These are phyloP conservation scores for Paulownia fortunei DNA, from an alignment of 257 asterid genomes.

Conservation along the genomic window DNA sequence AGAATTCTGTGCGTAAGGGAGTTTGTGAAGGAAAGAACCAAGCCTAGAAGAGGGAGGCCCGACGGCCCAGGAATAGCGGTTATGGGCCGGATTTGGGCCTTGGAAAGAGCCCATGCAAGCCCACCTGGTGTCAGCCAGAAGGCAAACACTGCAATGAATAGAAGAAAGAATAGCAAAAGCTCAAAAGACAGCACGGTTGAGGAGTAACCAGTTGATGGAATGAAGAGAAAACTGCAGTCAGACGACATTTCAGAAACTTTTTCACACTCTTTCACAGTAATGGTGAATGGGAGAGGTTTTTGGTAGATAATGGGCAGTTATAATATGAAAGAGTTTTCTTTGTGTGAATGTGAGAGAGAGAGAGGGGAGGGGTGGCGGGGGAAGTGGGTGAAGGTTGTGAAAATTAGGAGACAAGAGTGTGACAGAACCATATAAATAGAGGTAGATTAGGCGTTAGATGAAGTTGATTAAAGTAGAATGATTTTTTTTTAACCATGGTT, in stretches of 20 bases:
- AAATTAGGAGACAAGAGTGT: conserved; percentile 1
- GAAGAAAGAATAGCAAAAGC: conserved; percentile 39
- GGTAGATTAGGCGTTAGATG: not conserved
- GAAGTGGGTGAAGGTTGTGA: not conserved
- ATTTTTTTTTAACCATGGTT: not conserved
- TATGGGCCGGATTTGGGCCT: conserved; percentile 36
- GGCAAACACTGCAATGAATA: conserved; percentile 49
- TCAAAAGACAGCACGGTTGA: conserved; percentile 36
- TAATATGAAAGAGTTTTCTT: not conserved
- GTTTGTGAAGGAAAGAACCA: conserved; percentile 54
- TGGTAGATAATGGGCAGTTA: conserved; percentile 19
- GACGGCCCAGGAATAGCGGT: conserved; percentile 72
- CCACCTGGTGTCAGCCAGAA: conserved; percentile 86
- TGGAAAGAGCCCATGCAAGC: conserved; percentile 77
- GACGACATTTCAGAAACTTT: conserved; percentile 48
- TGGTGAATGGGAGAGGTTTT: not conserved
- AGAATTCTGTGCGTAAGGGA: conserved; percentile 60
- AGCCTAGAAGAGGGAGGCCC: conserved; percentile 74
- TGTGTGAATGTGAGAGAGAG: not conserved
- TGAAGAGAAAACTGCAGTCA: conserved; percentile 41
- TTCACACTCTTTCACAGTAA: not conserved
- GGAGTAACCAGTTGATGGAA: conserved; percentile 36
- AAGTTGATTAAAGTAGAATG: not conserved
- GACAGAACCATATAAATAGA: conserved; percentile 10
- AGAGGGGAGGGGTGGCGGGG: no score